Base-by-base conservation (phyloP, 2,329 filamentous ascomycete species). In the Pleoardoris graminearum region DNA sequence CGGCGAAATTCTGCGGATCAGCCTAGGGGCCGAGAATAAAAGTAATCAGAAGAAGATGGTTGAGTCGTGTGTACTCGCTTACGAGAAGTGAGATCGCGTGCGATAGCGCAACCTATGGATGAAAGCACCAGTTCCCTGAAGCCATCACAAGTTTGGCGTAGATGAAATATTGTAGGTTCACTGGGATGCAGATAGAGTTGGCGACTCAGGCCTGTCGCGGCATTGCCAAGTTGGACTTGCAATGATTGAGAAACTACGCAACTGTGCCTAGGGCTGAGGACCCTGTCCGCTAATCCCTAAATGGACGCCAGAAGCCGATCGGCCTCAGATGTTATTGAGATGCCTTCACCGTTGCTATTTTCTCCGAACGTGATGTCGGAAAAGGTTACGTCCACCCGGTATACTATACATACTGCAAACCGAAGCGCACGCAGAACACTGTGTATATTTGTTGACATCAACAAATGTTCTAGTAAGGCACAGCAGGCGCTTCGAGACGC, bases 401-500 rank as follows among this genome's bases (percentile, higher is more conserved):
- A 14, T 45, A 8, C 10, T 11, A 10, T 22, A 21, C 22, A 33
- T 23, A 16, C n/a, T 42, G 25, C 21, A 35, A 29, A n/a, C 23
- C 16, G 21, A 48, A 32, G 30, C 17, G 5, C 14, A 19, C 14
- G 17, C n/a, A 21, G 1, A n/a, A 21, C 7, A 43, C 6, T 14
- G 7, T 38, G 16, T n/a, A 22, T 30, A n/a, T 16, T 30, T 7
- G 8, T 21, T n/a, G n/a, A n/a, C 19, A 35, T 22, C 16, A 25
- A 48, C 17, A 25, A 23, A 35, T 41, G 22, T 25, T 37, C 36
- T 36, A 30, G 22, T 30, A 50, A 30, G 51, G 52, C 54, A 58
- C 50, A 19, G 19, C 50, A 46, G 55, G 50, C 55, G 58, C 58
- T 61, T 61, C 58, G 55, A 60, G 44, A 47, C 25, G 30, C 25